Percentiles rank a stretch among this genome's conserved stretches.
These are phyloP conservation scores for Emericellopsis cladophorae DNA, from an alignment of 2,329 filamentous ascomycete species.

Conservation along the genomic window DNA sequence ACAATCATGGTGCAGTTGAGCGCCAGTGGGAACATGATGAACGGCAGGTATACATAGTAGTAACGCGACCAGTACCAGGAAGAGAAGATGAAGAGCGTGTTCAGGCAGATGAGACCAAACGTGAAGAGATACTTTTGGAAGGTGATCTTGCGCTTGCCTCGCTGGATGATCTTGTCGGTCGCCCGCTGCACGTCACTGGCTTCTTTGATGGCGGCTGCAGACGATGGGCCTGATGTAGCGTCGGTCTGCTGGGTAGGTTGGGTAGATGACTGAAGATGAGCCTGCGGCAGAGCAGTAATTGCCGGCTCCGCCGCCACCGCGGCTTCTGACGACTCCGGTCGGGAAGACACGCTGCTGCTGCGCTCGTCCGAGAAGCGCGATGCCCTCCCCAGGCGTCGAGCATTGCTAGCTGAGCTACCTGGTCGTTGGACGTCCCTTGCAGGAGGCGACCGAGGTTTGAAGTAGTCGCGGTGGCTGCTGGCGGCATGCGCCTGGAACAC, in stretches of 20 bases:
- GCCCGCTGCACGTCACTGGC: conserved; percentile 1
- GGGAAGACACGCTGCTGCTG: not conserved
- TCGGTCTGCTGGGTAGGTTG: not conserved
- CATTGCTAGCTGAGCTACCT: not conserved
- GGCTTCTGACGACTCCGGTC: not conserved
- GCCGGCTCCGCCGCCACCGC: not conserved
- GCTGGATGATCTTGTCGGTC: not conserved
- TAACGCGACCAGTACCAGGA: conserved; percentile 12
- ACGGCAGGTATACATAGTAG: conserved; percentile 10
- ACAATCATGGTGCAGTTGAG: conserved; percentile 13
- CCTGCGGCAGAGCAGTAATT: not conserved
- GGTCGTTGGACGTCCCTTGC: not conserved
- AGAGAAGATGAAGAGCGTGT: conserved; percentile 11
- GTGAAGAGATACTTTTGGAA: conserved; percentile 4
- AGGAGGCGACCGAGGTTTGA: not conserved
- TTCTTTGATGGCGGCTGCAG: not conserved
- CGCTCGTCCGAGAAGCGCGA: not conserved
- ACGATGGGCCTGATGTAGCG: not conserved
- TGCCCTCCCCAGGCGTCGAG: not conserved
- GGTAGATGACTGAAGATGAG: not conserved
- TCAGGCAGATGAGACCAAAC: conserved; percentile 2
- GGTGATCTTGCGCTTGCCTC: conserved; percentile 3
- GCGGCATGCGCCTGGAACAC: not conserved
- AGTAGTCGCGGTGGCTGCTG: not conserved
- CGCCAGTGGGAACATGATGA: conserved; percentile 11